Evolutionary conservation across 31 red algal genomes (phyloP).

Genomic region (Pterothamnion heteromorphum): DNA sequence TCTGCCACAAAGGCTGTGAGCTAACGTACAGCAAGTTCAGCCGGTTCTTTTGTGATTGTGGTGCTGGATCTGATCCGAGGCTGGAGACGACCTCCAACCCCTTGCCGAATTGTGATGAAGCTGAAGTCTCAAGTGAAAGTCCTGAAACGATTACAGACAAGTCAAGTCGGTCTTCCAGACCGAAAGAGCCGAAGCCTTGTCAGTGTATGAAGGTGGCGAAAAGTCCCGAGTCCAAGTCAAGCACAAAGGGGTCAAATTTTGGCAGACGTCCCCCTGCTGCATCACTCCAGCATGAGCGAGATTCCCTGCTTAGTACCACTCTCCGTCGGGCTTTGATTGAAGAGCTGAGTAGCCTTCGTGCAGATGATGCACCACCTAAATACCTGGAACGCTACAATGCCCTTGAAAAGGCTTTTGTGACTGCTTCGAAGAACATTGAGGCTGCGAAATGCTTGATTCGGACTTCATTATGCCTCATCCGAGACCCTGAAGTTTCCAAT

Average conservation of each 20-base stretch:
- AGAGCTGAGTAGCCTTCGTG: background rate
- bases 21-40: slow-evolving; percentile 78
- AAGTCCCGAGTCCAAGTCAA: background rate
- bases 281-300: background rate
- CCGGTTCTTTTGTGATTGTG: slow-evolving; percentile 95
- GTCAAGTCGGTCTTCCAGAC: background rate
- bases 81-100: background rate
- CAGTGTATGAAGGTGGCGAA: background rate
- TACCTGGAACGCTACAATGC: background rate
- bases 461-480: background rate
- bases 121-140: background rate
- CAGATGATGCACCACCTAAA: background rate
- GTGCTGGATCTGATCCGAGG: slow-evolving; percentile 18
- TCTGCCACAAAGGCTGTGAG: slow-evolving; percentile 81
- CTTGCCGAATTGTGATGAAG: background rate
- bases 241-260: background rate
- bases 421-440: background rate
- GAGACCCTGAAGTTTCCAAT: background rate
- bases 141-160: background rate
- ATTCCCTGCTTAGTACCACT: background rate
- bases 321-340: background rate
- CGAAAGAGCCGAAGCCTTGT: background rate
- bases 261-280: background rate
- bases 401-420: background rate
- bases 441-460: background rate